Conservation (phyloP, 108 stramenopile genomes). For the Poteriospumella lacustris region DNA sequence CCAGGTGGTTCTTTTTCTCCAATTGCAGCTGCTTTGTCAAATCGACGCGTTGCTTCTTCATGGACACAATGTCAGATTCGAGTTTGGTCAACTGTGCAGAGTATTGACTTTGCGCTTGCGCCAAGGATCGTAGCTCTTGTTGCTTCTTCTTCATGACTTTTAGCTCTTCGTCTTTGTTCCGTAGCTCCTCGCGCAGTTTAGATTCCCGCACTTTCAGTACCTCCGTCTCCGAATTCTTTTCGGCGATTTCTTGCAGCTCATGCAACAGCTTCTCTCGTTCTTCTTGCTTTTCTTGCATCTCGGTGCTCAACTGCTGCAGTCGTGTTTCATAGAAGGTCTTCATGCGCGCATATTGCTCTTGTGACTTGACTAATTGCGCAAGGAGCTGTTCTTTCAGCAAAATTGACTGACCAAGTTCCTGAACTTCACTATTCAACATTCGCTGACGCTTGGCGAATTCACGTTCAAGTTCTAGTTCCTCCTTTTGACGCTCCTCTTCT, state of each 20-base stretch:
- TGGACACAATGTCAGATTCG: constrained; percentile 3
- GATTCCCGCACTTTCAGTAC: neutral
- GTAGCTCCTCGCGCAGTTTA: neutral
- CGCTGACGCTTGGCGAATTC: constrained; percentile 1
- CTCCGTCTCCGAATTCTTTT: neutral
- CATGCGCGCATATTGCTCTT: constrained; percentile 15
- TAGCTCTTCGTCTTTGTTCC: neutral
- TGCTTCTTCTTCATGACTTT: neutral
- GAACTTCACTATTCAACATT: neutral
- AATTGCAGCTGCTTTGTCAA: neutral
- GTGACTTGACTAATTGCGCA: neutral
- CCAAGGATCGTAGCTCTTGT: neutral
- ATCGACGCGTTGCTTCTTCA: constrained; percentile 19
- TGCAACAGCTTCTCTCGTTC: neutral
- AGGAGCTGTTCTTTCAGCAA: constrained; percentile 21
- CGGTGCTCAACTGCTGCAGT: neutral
- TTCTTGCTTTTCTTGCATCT: constrained; percentile 17
- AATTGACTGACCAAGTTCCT: constrained; percentile 25
- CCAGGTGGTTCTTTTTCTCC: constrained; percentile 23
- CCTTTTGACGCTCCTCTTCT: neutral
- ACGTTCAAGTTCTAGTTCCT: neutral
- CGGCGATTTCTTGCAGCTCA: neutral
- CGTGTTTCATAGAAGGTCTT: constrained; percentile 20
- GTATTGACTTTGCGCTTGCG: neutral
- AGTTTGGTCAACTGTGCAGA: neutral